Base-by-base conservation (phyloP, 192 early-diverging fungal genomes). In the Backusella morwellensis region DNA sequence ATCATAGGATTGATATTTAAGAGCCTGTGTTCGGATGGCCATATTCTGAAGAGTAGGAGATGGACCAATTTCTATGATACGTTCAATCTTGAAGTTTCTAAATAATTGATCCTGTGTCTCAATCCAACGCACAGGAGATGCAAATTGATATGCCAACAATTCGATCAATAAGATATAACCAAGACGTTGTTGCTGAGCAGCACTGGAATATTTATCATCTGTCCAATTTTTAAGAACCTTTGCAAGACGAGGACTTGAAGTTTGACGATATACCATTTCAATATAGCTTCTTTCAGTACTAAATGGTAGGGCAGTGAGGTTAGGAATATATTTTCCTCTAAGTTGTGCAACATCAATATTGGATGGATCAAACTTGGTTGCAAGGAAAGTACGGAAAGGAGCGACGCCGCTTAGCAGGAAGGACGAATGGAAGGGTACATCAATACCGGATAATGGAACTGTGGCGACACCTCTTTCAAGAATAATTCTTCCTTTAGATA, bases 371-470 rank as follows among this genome's bases (percentile, higher is more conserved):
- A 98, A 87, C 85, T 95, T 95, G 81, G 92, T 93, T 77, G 88
- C 88, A 40, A 98, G 82, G 79, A 96, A 93, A 41, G 90, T 90
- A 68, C 96, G 93, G 95, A 98, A 98, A 54, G 97, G 95, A 32
- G 90, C 88, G 71, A 98, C 94, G 81, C 97, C 97, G 73, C 91
- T 94, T 59, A 94, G 82, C 79, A 98, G 88, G 93, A 96, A 96
- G 77, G 88, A 91, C 9, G 96, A 97, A 89, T 98, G 97, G 93
- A 97, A 98, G 15, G 97, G 97, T 70, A 98, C 95, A 81, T 98
- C 97, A 73, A 98, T 95, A 70, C 96, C 96, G 6, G 89, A 87
- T 6, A 98, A 84, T 68, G 96, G 96, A 42, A 97, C 95, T 12
- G 97, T 97, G 35, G 97, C 95, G 66, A 91, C 84, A 63, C 96